These are phyloP conservation scores for Pleurotus ostreatus DNA, from an alignment of 768 basidiomycete species.

Conservation along the genomic window DNA sequence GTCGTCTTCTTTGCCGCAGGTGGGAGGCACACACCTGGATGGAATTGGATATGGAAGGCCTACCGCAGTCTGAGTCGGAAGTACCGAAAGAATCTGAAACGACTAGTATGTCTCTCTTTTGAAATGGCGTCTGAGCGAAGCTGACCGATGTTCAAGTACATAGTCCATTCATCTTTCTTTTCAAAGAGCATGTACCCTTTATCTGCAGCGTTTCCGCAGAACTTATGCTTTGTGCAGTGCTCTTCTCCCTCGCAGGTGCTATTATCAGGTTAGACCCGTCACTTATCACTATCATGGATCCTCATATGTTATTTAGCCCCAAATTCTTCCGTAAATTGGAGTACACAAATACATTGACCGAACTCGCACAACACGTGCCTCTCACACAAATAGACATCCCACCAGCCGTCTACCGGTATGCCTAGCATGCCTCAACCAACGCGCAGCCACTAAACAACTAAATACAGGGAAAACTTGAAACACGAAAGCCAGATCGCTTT, in stretches of 20 bases:
- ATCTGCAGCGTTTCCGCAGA: constrained; percentile 9
- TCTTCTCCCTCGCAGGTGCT: constrained; percentile 84
- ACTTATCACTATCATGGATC: not conserved
- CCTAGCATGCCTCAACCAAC: constrained; percentile 11
- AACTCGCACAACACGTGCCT: constrained; percentile 72
- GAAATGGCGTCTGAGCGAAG: not conserved
- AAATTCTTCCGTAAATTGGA: constrained; percentile 86
- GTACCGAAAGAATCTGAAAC: constrained; percentile 86
- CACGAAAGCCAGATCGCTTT: constrained; percentile 66
- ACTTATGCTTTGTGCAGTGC: constrained; percentile 44
- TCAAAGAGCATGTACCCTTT: constrained; percentile 62
- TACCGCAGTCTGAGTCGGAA: constrained; percentile 78
- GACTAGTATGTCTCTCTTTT: constrained; percentile 47
- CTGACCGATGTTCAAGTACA: constrained; percentile 45
- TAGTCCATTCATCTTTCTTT: constrained; percentile 86
- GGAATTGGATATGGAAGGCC: constrained; percentile 93
- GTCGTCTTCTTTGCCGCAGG: constrained; percentile 87
- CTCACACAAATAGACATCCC: constrained; percentile 87
- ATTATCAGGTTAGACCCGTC: constrained; percentile 64
- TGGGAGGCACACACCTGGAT: constrained; percentile 65
- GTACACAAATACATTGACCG: constrained; percentile 75
- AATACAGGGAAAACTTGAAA: constrained; percentile 69
- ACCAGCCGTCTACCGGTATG: constrained; percentile 78
- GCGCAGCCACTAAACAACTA: not conserved
- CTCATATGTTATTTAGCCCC: constrained; percentile 43